Evolutionary conservation across 2,329 filamentous ascomycete species (phyloP).

Genomic region (Dactylonectria macrodidyma): DNA sequence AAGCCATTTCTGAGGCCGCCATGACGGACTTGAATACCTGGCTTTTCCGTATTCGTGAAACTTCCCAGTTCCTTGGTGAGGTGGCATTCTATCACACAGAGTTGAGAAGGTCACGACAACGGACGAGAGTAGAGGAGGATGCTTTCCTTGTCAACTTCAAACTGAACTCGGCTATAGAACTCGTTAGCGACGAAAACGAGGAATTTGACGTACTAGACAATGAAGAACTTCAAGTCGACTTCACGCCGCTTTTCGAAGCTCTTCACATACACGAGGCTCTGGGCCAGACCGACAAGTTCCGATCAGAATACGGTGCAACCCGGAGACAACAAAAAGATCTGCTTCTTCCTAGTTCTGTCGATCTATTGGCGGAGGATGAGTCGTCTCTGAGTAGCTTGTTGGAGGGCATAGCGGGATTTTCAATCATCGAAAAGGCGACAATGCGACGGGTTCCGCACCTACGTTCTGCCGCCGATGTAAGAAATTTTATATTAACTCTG

Average conservation of each 20-base stretch:
- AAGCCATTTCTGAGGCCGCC: slow-evolving; percentile 94
- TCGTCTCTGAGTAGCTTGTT: slow-evolving; percentile 89
- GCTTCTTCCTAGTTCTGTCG: slow-evolving; percentile 82
- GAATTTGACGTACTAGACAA: slow-evolving; percentile 97
- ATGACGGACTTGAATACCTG: slow-evolving; percentile 98
- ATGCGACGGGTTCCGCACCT: slow-evolving; percentile 89
- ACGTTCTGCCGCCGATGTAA: slow-evolving; percentile 84
- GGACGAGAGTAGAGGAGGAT: slow-evolving; percentile 84
- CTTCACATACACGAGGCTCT: slow-evolving; percentile 97
- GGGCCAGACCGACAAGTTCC: slow-evolving; percentile 92
- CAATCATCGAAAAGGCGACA: slow-evolving; percentile 95
- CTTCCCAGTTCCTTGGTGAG: slow-evolving; percentile 95
- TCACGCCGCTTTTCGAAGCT: slow-evolving; percentile 93
- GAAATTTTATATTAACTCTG: slow-evolving; percentile 43
- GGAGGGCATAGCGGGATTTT: slow-evolving; percentile 95
- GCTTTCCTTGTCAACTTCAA: slow-evolving; percentile 86
- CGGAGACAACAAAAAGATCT: slow-evolving; percentile 93
- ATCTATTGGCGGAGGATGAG: slow-evolving; percentile 86
- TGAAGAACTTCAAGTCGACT: slow-evolving; percentile 94
- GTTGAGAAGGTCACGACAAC: slow-evolving; percentile 84
- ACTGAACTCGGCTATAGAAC: slow-evolving; percentile 94
- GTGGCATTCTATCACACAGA: slow-evolving; percentile 98
- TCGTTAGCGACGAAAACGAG: slow-evolving; percentile 94
- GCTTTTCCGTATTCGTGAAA: slow-evolving; percentile 95
- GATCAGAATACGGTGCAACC: slow-evolving; percentile 91